A percentile compares a stretch with the other conserved stretches of the same genome.
Conservation (phyloP, 1,284 basidiomycete genomes). For the Neolentinus lepideus region DNA sequence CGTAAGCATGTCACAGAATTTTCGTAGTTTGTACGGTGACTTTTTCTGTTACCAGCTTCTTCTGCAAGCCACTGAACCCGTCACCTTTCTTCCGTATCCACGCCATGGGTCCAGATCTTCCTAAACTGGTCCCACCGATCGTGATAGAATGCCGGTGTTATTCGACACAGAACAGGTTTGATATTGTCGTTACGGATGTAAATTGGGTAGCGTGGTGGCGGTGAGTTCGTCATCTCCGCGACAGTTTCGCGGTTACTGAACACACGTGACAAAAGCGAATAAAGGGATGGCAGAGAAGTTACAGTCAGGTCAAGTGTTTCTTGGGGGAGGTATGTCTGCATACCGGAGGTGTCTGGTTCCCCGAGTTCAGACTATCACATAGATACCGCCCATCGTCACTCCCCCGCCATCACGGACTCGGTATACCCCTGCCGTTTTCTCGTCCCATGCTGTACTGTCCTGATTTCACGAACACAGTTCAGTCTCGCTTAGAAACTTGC, state of each 20-base stretch:
- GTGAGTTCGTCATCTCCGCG: neutral
- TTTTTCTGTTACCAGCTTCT: slow-evolving; percentile 2
- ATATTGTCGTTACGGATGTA: slow-evolving; percentile 12
- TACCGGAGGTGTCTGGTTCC: no score
- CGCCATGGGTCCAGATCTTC: slow-evolving; percentile 7
- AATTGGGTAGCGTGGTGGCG: neutral
- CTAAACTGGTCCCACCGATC: slow-evolving; percentile 9
- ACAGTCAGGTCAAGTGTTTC: slow-evolving; percentile 20
- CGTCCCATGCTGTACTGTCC: no score
- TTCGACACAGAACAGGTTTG: slow-evolving; percentile 10
- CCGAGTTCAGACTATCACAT: no score
- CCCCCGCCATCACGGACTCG: no score
- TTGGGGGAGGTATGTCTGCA: slow-evolving; percentile 28
- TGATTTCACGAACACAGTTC: no score
- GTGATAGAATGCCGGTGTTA: slow-evolving; percentile 10
- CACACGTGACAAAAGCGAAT: slow-evolving; percentile 15
- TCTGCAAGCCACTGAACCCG: slow-evolving; percentile 9
- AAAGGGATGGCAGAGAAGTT: slow-evolving; percentile 25
- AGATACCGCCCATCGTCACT: slow-evolving; percentile 18
- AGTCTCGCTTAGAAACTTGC: slow-evolving; percentile 37
- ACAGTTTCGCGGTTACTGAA: slow-evolving; percentile 19
- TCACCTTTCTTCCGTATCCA: slow-evolving; percentile 6
- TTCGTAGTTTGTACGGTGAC: no score
- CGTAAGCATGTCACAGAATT: no score
- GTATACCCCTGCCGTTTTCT: no score